Conservation (phyloP, 2,329 filamentous ascomycete species). For the Aspergillus sp. region DNA sequence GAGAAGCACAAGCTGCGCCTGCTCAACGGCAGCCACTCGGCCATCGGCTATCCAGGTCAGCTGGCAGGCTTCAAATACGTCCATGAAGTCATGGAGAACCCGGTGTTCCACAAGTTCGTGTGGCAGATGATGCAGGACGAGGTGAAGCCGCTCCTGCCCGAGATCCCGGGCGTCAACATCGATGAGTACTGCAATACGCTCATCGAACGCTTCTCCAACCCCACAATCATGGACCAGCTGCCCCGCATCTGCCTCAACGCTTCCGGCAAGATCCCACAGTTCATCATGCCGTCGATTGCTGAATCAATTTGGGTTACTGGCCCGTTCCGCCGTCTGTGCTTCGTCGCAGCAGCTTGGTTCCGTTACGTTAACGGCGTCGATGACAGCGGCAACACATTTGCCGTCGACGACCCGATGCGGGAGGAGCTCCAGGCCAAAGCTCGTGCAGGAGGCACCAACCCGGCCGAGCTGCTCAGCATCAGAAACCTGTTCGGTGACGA, state of each 20-base stretch:
- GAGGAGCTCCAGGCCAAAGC: slow-evolving; percentile 44
- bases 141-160: slow-evolving; percentile 48
- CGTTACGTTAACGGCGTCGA: slow-evolving; percentile 46
- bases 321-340: slow-evolving; percentile 43
- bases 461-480: slow-evolving; percentile 40
- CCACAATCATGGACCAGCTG: slow-evolving; percentile 51
- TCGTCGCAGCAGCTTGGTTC: slow-evolving; percentile 48
- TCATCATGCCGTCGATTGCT: slow-evolving; percentile 35
- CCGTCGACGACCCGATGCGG: slow-evolving; percentile 44
- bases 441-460: slow-evolving; percentile 38
- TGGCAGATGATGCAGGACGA: slow-evolving; percentile 52
- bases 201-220: slow-evolving; percentile 51
- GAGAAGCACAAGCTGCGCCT: slow-evolving; percentile 53
- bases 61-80: slow-evolving; percentile 50
- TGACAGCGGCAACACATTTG: slow-evolving; percentile 38
- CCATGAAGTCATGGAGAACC: slow-evolving; percentile 49
- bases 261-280: slow-evolving; percentile 49
- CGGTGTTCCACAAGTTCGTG: slow-evolving; percentile 42
- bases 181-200: slow-evolving; percentile 49
- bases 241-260: slow-evolving; percentile 47
- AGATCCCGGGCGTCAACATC: slow-evolving; percentile 46
- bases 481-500: slow-evolving; percentile 48
- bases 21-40: slow-evolving; percentile 49
- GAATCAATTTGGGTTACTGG: slow-evolving; percentile 40
- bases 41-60: slow-evolving; percentile 47